These are phyloP conservation scores for Protomyces arabidopsidicola DNA, from an alignment of 1,139 yeast species.

Conservation along the genomic window DNA sequence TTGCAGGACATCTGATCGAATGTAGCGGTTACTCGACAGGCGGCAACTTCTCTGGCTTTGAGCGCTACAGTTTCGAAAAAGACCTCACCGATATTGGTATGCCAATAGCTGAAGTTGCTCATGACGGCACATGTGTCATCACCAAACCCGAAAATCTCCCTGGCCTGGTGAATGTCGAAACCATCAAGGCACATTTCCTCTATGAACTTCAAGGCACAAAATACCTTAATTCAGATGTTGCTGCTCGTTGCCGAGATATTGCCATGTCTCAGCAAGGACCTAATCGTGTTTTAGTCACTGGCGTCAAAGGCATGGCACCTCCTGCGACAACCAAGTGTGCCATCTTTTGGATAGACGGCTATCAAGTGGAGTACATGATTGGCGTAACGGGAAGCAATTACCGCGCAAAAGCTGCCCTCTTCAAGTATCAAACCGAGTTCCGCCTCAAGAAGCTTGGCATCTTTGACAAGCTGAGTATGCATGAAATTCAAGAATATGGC, in stretches of 20 bases:
- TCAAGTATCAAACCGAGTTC: conserved; percentile 7
- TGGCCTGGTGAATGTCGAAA: conserved; percentile 35
- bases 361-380: conserved; percentile 30
- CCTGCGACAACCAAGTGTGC: conserved; percentile 34
- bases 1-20: conserved; percentile 36
- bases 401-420: conserved; percentile 5
- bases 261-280: conserved; percentile 28
- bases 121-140: conserved; percentile 33
- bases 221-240: conserved; percentile 35
- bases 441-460: conserved; percentile 13
- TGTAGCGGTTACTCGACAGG: conserved; percentile 35
- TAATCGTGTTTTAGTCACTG: conserved; percentile 31
- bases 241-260: conserved; percentile 29
- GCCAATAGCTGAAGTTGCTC: conserved; percentile 34
- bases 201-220: conserved; percentile 35
- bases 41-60: conserved; percentile 35
- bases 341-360: conserved; percentile 33
- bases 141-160: conserved; percentile 34
- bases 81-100: conserved; percentile 33
- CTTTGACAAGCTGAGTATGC: conserved; percentile 4
- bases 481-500: conserved; percentile 18
- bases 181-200: conserved; percentile 32
- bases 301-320: conserved; percentile 33
- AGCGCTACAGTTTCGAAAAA: conserved; percentile 28
- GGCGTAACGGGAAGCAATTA: conserved; percentile 17